These are phyloP conservation scores for Pneumocystis carinii DNA, from an alignment of 1,139 yeast species.

Conservation along the genomic window DNA sequence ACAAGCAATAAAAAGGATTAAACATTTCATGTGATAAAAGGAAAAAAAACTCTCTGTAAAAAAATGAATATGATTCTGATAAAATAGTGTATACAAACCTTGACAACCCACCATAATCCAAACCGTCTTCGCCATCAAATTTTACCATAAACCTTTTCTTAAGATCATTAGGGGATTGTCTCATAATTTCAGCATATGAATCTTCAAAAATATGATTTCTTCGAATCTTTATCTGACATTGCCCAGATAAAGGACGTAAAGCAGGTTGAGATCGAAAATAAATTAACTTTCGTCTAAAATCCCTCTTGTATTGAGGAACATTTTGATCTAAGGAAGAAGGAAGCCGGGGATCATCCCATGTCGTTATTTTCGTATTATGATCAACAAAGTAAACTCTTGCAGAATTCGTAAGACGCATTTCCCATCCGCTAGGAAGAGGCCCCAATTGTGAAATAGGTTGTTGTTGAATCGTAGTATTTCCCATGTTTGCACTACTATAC, in stretches of 20 bases:
- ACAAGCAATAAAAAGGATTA: conserved; percentile 91
- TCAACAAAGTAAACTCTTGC: conserved; percentile 97
- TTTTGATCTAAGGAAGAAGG: conserved; percentile 95
- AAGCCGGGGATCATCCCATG: conserved; percentile 98
- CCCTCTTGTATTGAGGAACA: conserved; percentile 98
- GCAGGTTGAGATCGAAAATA: conserved; percentile 98
- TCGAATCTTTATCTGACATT: conserved; percentile 94
- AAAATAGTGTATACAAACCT: neutral
- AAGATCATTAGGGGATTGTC: conserved; percentile 95
- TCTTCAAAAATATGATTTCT: conserved; percentile 95
- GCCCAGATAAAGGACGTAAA: conserved; percentile 89
- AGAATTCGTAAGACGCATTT: conserved; percentile 95
- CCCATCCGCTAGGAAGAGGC: conserved; percentile 98
- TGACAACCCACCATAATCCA: conserved; percentile 98
- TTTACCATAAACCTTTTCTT: conserved; percentile 95
- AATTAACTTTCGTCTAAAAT: conserved; percentile 89
- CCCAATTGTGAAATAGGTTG: conserved; percentile 98
- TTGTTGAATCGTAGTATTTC: conserved; percentile 71
- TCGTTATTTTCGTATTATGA: conserved; percentile 95
- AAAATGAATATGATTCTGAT: neutral
- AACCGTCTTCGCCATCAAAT: conserved; percentile 97
- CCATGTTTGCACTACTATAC: conserved; percentile 40
- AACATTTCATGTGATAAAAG: conserved; percentile 95
- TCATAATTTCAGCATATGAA: conserved; percentile 94
- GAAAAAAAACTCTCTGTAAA: conserved; percentile 75